phyloP scores from a whole-genome alignment of 1,139 yeast genomes.

The Geotrichum histeridarum region DNA sequence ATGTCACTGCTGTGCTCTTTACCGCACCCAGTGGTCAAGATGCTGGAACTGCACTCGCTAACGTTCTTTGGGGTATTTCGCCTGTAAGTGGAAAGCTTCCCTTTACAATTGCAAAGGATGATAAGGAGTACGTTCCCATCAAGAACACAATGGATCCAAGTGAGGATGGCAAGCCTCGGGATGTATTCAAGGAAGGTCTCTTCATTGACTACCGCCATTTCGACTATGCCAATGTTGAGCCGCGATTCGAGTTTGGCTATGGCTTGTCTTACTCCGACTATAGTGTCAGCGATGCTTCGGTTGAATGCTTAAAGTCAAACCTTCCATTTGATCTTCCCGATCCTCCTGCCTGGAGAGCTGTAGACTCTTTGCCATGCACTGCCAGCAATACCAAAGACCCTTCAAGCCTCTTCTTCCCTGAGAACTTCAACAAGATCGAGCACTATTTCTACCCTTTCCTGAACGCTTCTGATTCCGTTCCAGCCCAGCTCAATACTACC shows the following conservation, averaged over 20 bases:
- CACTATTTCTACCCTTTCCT: slow-evolving; percentile 34
- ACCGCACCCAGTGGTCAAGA: slow-evolving; percentile 58
- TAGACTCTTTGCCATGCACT: neutral
- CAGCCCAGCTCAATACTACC: slow-evolving; percentile 2
- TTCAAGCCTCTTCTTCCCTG: slow-evolving; percentile 52
- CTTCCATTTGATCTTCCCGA: slow-evolving; percentile 40
- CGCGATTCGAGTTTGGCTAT: slow-evolving; percentile 58
- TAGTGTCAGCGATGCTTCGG: slow-evolving; percentile 38
- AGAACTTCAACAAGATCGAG: slow-evolving; percentile 22
- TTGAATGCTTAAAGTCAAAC: slow-evolving; percentile 43
- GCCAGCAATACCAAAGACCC: slow-evolving; percentile 39
- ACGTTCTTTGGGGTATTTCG: slow-evolving; percentile 51
- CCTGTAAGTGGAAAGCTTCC: slow-evolving; percentile 63
- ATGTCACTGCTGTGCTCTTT: slow-evolving; percentile 52
- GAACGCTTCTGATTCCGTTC: slow-evolving; percentile 23
- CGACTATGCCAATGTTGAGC: slow-evolving; percentile 52
- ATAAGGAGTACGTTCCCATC: slow-evolving; percentile 51
- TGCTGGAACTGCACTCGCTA: slow-evolving; percentile 46
- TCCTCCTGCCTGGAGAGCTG: slow-evolving; percentile 36
- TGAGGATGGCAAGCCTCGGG: slow-evolving; percentile 41
- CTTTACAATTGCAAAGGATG: slow-evolving; percentile 55
- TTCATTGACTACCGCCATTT: slow-evolving; percentile 50
- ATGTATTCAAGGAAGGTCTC: slow-evolving; percentile 35
- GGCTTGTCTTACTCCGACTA: slow-evolving; percentile 56
- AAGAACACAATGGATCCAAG: slow-evolving; percentile 34